Conservation (phyloP, 2,329 filamentous ascomycete species). For the Diaporthe australafricana region DNA sequence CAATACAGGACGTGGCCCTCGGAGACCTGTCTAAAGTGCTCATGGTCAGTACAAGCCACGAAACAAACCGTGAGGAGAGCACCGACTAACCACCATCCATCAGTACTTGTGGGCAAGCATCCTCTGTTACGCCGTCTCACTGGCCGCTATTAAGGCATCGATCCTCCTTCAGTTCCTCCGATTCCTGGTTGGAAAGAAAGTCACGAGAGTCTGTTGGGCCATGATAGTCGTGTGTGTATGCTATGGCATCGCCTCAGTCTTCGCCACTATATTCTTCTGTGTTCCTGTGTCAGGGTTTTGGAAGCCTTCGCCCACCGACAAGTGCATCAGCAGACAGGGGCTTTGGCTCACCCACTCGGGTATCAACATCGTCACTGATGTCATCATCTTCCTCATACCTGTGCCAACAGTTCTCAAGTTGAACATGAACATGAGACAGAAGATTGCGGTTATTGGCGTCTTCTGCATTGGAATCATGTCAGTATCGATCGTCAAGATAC, state of each 20-base stretch:
- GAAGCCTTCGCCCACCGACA: not conserved
- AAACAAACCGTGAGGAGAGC: not conserved
- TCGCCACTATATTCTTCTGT: constrained; percentile 2
- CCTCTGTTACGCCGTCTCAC: not conserved
- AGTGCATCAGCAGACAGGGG: not conserved
- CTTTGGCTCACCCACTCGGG: constrained; percentile 1
- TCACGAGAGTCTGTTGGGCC: not conserved
- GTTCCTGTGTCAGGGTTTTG: not conserved
- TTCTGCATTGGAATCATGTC: constrained; percentile 13
- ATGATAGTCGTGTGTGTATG: not conserved
- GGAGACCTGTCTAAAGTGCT: constrained; percentile 1
- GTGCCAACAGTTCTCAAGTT: not conserved
- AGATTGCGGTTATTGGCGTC: constrained; percentile 1
- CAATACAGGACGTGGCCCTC: not conserved
- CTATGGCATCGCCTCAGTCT: not conserved
- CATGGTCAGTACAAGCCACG: not conserved
- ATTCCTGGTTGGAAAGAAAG: not conserved
- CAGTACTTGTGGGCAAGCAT: constrained; percentile 25
- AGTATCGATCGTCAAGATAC: not conserved
- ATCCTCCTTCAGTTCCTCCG: constrained; percentile 15
- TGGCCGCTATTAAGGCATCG: not conserved
- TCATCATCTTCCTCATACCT: not conserved
- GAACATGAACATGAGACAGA: constrained; percentile 14
- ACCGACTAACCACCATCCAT: not conserved
- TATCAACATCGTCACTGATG: not conserved